These are phyloP conservation scores for Wolfiporia cocos DNA, from an alignment of 1,284 basidiomycete species.

Conservation along the genomic window DNA sequence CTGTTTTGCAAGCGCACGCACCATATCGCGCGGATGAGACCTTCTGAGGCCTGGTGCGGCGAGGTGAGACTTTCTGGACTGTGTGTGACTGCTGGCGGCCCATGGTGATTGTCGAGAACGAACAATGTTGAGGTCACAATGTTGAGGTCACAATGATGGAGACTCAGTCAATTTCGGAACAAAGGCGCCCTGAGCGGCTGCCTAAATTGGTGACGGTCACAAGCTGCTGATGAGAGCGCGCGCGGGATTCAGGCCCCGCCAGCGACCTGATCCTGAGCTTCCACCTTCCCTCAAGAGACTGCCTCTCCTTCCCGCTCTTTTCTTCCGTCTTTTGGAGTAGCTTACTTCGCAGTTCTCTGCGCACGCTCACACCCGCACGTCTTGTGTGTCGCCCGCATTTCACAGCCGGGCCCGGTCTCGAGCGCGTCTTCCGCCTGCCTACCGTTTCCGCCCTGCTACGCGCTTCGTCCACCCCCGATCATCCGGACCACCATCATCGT, in stretches of 20 bases:
- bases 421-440: slow-evolving; percentile 5
- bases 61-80: slow-evolving; percentile 16
- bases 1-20: slow-evolving; percentile 3
- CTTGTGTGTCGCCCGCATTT: neutral
- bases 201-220: neutral
- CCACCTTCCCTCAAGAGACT: slow-evolving; percentile 2
- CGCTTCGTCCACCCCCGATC: slow-evolving; percentile 1
- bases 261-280: slow-evolving; percentile 5
- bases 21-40: slow-evolving; percentile 9
- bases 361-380: slow-evolving; percentile 2
- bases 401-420: slow-evolving; percentile 5
- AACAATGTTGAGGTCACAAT: too few species aligned
- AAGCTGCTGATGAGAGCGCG: too few species aligned
- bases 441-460: neutral
- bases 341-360: slow-evolving; percentile 4
- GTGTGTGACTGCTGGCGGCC: slow-evolving; percentile 14
- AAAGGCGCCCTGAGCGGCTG: neutral
- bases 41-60: slow-evolving; percentile 9
- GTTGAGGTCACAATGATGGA: too few species aligned
- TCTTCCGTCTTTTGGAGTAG: slow-evolving; percentile 13
- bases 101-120: slow-evolving; percentile 12
- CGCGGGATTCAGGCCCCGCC: slow-evolving; percentile 1
- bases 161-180: neutral
- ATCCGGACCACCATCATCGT: slow-evolving; percentile 2
- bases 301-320: slow-evolving; percentile 9